These are phyloP conservation scores for Pseudopyrenochaeta lycopersici DNA, from an alignment of 2,329 filamentous ascomycete genomes.

Conservation along the genomic window DNA sequence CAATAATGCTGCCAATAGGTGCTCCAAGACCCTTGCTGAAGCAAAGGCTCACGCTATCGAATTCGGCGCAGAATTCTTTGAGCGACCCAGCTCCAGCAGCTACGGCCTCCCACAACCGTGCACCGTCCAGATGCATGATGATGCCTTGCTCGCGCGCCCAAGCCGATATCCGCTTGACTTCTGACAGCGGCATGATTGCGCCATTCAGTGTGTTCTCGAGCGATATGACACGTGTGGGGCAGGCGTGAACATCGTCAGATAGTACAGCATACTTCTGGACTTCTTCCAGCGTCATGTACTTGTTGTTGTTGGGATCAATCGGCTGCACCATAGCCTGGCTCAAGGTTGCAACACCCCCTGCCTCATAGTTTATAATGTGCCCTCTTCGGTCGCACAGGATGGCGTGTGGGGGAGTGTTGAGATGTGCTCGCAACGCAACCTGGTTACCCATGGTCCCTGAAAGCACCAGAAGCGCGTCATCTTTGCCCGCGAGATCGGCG, in stretches of 20 bases:
- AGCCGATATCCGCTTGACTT: conserved; percentile 72
- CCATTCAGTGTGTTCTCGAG: conserved; percentile 88
- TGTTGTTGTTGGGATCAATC: conserved; percentile 74
- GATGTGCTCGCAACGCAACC: conserved; percentile 78
- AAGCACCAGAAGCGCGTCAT: conserved; percentile 80
- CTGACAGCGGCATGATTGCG: conserved; percentile 77
- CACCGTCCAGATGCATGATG: conserved; percentile 80
- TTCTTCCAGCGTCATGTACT: conserved; percentile 80
- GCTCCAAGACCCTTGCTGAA: conserved; percentile 86
- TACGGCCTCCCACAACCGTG: conserved; percentile 83
- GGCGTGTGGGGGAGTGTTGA: conserved; percentile 80
- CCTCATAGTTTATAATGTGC: conserved; percentile 78
- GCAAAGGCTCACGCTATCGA: conserved; percentile 80
- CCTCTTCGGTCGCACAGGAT: conserved; percentile 81
- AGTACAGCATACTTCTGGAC: conserved; percentile 72
- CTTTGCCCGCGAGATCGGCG: conserved; percentile 76
- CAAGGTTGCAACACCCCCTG: conserved; percentile 73
- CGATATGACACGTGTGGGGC: conserved; percentile 81
- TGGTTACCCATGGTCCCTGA: conserved; percentile 97
- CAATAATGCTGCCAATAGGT: conserved; percentile 79
- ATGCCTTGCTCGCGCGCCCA: conserved; percentile 72
- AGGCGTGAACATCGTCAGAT: conserved; percentile 76
- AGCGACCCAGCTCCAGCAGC: conserved; percentile 73
- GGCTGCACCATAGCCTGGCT: conserved; percentile 75
- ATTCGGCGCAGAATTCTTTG: conserved; percentile 71